Conservation (phyloP, 352 stramenopile genomes). For the Globisporangium ultimum region DNA sequence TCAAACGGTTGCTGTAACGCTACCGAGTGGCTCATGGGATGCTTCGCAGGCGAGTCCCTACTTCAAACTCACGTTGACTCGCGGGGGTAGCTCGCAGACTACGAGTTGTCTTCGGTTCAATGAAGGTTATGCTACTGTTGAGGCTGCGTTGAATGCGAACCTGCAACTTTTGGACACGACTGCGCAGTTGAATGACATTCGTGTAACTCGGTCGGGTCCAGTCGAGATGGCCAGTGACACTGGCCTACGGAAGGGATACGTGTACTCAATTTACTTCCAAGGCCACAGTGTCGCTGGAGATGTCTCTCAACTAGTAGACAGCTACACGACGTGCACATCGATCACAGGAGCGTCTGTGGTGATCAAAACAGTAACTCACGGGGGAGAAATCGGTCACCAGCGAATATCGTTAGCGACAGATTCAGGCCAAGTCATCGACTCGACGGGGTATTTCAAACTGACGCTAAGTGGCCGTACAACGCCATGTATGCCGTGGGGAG, state of each 20-base stretch:
- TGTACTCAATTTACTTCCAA: conserved; percentile 93
- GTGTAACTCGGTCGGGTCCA: conserved; percentile 51
- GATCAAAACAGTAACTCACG: conserved; percentile 59
- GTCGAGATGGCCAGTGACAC: conserved; percentile 27
- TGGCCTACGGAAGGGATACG: conserved; percentile 48
- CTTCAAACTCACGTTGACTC: conserved; percentile 47
- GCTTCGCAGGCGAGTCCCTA: conserved; percentile 8
- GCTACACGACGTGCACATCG: conserved; percentile 20
- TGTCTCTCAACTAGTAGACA: conserved; percentile 44
- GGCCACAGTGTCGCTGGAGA: conserved; percentile 82
- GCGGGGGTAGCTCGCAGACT: conserved; percentile 24
- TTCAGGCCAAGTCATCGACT: conserved; percentile 58
- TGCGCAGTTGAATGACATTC: conserved; percentile 29
- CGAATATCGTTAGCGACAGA: conserved; percentile 80
- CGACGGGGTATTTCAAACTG: conserved; percentile 55
- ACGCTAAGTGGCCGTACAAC: conserved; percentile 21
- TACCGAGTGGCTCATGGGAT: conserved; percentile 26
- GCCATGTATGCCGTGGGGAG: conserved; percentile 57
- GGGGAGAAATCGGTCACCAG: conserved; percentile 80
- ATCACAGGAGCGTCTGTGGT: conserved; percentile 23
- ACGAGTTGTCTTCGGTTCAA: conserved; percentile 45
- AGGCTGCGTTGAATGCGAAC: conserved; percentile 21
- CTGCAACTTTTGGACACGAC: conserved; percentile 23
- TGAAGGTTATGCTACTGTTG: conserved; percentile 17
- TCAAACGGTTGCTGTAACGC: conserved; percentile 63